Percentiles rank a stretch among this genome's conserved stretches.
phyloP scores from a whole-genome alignment of 495 filamentous ascomycete genomes.

The Letharia columbiana region DNA sequence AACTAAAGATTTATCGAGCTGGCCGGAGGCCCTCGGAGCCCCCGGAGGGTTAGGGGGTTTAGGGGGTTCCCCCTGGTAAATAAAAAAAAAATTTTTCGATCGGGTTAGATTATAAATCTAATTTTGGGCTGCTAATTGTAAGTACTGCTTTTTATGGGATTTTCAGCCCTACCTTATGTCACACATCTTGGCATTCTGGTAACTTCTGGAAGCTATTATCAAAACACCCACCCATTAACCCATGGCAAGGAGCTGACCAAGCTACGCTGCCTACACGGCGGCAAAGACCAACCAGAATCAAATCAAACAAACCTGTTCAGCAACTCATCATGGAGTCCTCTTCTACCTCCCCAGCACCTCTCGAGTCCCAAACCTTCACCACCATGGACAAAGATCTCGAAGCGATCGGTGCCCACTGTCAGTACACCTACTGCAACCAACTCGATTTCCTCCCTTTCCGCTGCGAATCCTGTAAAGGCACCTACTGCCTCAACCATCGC shows the following conservation, averaged over 20 bases:
- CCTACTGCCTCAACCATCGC: slow-evolving; percentile 92
- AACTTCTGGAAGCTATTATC: slow-evolving; percentile 15
- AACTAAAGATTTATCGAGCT: too few species aligned
- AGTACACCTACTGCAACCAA: slow-evolving; percentile 81
- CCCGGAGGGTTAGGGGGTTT: too few species aligned
- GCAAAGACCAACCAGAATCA: background rate
- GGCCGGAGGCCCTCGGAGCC: too few species aligned
- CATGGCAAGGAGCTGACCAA: slow-evolving; percentile 22
- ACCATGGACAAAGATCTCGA: slow-evolving; percentile 64
- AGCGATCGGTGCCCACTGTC: slow-evolving; percentile 83
- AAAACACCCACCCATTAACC: background rate
- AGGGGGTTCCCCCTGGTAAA: too few species aligned
- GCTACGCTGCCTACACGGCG: slow-evolving; percentile 18
- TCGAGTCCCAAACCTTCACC: slow-evolving; percentile 38
- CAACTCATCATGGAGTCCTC: slow-evolving; percentile 22
- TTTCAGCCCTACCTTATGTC: slow-evolving; percentile 4
- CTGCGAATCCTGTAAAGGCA: slow-evolving; percentile 79
- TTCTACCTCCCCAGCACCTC: slow-evolving; percentile 9
- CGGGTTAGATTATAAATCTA: too few species aligned
- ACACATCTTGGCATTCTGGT: slow-evolving; percentile 6
- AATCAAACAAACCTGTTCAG: background rate
- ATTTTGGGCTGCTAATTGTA: too few species aligned
- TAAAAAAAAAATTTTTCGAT: too few species aligned
- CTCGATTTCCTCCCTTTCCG: slow-evolving; percentile 95
- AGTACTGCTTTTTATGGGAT: too few species aligned